Evolutionary conservation across 192 early-diverging fungal genomes (phyloP), one percentile per base, ranked within the genome.

Genomic region (Coemansia sp.): DNA sequence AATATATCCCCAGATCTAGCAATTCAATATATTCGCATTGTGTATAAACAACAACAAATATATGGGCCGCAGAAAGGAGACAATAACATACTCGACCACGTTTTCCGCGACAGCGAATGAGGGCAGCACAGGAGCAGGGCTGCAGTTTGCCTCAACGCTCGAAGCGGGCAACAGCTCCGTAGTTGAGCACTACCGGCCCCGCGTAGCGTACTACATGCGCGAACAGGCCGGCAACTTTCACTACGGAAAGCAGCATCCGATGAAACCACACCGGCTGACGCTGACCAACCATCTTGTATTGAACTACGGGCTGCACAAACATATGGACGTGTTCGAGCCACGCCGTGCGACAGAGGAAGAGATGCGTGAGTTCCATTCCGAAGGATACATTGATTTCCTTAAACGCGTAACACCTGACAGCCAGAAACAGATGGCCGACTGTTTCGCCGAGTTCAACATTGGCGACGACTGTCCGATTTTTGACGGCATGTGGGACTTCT

Each of bases 381-480:
- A 92, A 20, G 94, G 96, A 60, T 99, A 99, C 68, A 92, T 99
- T 37, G 93, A 96, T 14, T 99, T 99, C 72, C 83, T 99, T 38
- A 86, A 93, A 47, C 86, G 92, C 62, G 87, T 92, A 0, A 91
- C 90, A 1, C 88, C 88, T 0, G 89, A 88, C 23, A 92, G 87
- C 68, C 74, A 84, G 84, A 64, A 71, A 59, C 44, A 70, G 31
- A 83, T 84, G 61, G 69, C 77, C 60, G 80, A 84, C 23, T 66
- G 85, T 28, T 87, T 88, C 49, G 69, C 81, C 15, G 79, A 85
- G 46, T 91, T 93, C 73, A 98, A 98, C 62, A 89, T 99, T 18
- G 92, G 93, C 10, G 97, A 99, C 58, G 97, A 99, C 79, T 98
- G 96, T 61, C 97, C 97, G 4, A 90, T 97, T 9, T 99, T 96